Evolutionary conservation across 345 rosid genomes (phyloP), one percentile per base, ranked within the genome.

Genomic region (Rubroshorea leprosula): DNA sequence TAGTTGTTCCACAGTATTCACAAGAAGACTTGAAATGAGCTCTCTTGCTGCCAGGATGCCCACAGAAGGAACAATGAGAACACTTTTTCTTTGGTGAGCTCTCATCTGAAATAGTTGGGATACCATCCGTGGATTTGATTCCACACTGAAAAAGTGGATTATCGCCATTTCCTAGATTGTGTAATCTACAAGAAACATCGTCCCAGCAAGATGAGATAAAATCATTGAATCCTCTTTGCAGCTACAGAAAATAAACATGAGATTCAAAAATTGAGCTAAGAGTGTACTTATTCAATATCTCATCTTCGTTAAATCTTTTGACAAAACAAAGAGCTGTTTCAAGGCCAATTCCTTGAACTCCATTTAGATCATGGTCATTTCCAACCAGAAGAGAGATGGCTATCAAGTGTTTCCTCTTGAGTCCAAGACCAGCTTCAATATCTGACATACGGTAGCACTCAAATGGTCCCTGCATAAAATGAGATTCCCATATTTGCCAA

Each of bases 381-480:
- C 96, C 99, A 59, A 87, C 90, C 80, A 89, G 74, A 27, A 90
- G 83, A 67, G 97, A 80, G 31, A 93, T 80, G 46, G 92, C 90
- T 69, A 93, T 76, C 75, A 93, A 75, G 61, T 83, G 99, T 44
- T 78, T 82, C 74, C 95, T 80, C 78, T 68, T 83, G 68, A 93
- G 67, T 61, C 89, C 87, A 45, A 87, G 90, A 58, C 92, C 95
- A 72, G 73, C 76, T 77, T 90, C 97, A 46, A 93, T 82, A 72
- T 93, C 92, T 54, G 85, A 69, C 73, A 90, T 64, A 70, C 61
- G 65, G 79, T 93, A 89, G 84, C 96, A 90, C 73, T 87, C 96
- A 67, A 90, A 77, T 10, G 96, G 97, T 67, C 83, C 95, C 99
- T 87, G 76, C 68, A 71, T 16, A 58, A 13, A 57, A 66, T 24